Percentiles rank a stretch among this genome's conserved stretches.
phyloP scores from a whole-genome alignment of 2,329 filamentous ascomycete genomes.

The Chrysoporthe puriensis region DNA sequence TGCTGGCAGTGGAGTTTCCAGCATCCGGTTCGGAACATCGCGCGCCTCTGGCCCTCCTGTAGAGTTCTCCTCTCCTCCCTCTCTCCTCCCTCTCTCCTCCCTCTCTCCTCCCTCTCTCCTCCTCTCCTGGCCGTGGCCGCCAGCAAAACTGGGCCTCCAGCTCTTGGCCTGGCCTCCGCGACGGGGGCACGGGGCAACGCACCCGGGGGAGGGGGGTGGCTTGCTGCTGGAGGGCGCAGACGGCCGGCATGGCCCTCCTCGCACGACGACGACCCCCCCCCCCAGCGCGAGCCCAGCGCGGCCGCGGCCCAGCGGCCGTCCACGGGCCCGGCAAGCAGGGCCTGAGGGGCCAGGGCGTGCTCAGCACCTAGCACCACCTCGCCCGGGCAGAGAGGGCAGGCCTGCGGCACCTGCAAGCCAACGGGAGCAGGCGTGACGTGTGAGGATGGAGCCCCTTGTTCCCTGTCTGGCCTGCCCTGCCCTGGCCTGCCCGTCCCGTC shows the following conservation, averaged over 20 bases:
- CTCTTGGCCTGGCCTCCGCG: too few relatives aligned
- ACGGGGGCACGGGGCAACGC: too few relatives aligned
- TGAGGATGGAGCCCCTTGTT: slow-evolving; percentile 2
- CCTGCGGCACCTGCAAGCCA: slow-evolving; percentile 2
- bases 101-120: not conserved
- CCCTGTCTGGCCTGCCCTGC: not conserved
- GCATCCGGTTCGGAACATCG: slow-evolving; percentile 4
- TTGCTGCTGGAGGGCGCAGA: too few relatives aligned
- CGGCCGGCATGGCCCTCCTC: too few relatives aligned
- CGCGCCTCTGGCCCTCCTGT: not conserved
- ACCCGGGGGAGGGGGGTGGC: too few relatives aligned
- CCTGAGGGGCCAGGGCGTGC: too few relatives aligned
- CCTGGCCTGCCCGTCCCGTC: not conserved
- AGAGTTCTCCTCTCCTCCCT: not conserved
- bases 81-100: not conserved
- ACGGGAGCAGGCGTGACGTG: slow-evolving; percentile 9
- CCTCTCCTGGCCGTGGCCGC: not conserved
- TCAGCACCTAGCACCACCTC: too few relatives aligned
- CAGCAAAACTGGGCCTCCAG: not conserved
- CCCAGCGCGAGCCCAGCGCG: too few relatives aligned
- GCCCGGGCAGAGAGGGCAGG: too few relatives aligned
- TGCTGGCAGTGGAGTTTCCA: slow-evolving; percentile 10
- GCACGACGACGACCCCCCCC: too few relatives aligned
- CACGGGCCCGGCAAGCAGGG: not conserved
- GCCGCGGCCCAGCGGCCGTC: too few relatives aligned